A percentile compares a stretch with the other conserved stretches of the same genome.
phyloP scores from a whole-genome alignment of 1,284 basidiomycete genomes.

The Puccinia hordei region DNA sequence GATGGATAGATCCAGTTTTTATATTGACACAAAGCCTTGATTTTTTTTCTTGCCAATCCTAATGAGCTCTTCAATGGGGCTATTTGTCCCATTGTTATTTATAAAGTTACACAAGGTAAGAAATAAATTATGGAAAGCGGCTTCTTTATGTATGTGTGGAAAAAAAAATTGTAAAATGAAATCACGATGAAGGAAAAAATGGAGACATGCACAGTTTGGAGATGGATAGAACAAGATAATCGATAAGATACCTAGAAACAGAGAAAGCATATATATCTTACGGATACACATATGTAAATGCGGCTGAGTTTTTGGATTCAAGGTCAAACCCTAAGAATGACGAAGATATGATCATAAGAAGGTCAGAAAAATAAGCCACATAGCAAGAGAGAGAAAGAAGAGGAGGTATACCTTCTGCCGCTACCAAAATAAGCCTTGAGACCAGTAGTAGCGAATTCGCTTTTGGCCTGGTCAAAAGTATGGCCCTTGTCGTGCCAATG shows the following conservation, averaged over 20 bases:
- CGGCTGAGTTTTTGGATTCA: neutral
- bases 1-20: too few relatives aligned
- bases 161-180: too few relatives aligned
- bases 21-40: too few relatives aligned
- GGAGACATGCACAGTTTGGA: neutral
- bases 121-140: too few relatives aligned
- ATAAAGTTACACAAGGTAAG: too few relatives aligned
- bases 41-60: too few relatives aligned
- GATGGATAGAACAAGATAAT: neutral
- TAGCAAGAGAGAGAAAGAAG: neutral
- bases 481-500: constrained; percentile 51
- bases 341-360: neutral
- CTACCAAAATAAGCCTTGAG: constrained; percentile 49
- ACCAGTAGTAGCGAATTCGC: constrained; percentile 38
- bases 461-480: constrained; percentile 44
- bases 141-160: too few relatives aligned
- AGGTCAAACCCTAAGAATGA: neutral
- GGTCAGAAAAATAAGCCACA: neutral
- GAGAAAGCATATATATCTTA: neutral
- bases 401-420: constrained; percentile 22
- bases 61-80: too few relatives aligned
- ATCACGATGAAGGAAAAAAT: too few relatives aligned
- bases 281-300: neutral
- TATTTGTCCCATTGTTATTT: too few relatives aligned
- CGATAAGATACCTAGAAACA: neutral